Evolutionary conservation across 352 stramenopile species (phyloP), one percentile per base, ranked within the genome.

Genomic region (Globisporangium acanthophoron): DNA sequence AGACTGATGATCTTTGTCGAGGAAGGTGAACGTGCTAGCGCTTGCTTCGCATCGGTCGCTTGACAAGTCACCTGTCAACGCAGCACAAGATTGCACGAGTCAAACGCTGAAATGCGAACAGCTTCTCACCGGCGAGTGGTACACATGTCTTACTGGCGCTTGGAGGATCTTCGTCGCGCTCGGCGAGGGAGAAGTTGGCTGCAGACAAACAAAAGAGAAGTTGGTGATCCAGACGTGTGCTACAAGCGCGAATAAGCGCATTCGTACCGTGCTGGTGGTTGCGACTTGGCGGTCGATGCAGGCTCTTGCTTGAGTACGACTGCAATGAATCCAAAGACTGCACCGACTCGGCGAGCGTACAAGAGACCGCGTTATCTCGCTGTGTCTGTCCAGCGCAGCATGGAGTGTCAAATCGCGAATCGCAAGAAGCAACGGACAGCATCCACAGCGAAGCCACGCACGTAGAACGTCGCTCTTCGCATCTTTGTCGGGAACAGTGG

Each of bases 401-500:
- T 16, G 16, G 16, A 31, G 27, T 18, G 39, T 51, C n/a, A 43
- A 35, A 7, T 11, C 37, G 9, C 43, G 20, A 29, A 31, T 9
- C 11, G 15, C 20, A 9, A 27, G 44, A 29, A 24, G n/a, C 9
- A 18, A 0, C 5, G 24, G 18, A 40, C 3, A 43, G 4, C 6
- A n/a, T 35, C 15, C 16, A 2, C 24, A 48, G 6, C 3, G 12
- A 13, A n/a, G 11, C 16, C 6, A 64, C 66, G 35, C 49, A 71
- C 69, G 12, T 65, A 55, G 43, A 77, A 74, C 9, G 69, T 77
- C n/a, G 57, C 27, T 41, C 67, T 67, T 3, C 66, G 63, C 69
- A 77, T 77, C 18, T 53, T 55, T 2, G 66, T 64, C 1, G 59
- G 57, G 5, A 74, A 44, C 11, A 66, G 41, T 9, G 66, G 66